These are phyloP conservation scores for Irineochytrium annulatum DNA, from an alignment of 192 early-diverging fungal genomes.

Conservation along the genomic window DNA sequence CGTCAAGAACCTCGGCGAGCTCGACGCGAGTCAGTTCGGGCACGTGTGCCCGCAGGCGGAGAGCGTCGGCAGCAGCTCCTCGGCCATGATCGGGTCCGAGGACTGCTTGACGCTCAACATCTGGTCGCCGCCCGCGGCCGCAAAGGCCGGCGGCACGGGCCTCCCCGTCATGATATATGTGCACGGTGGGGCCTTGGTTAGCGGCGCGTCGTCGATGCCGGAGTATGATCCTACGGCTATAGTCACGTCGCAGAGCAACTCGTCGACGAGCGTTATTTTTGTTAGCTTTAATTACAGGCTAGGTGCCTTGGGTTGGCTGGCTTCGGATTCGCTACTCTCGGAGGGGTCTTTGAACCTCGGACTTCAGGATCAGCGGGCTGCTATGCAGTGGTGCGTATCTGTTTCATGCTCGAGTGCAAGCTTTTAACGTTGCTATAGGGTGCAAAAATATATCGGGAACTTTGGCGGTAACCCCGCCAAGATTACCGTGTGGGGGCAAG, in stretches of 20 bases:
- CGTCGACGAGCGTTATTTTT: constrained; percentile 23
- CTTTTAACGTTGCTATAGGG: too few relatives aligned
- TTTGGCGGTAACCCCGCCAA: constrained; percentile 56
- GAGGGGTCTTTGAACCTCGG: constrained; percentile 38
- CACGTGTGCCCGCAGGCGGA: too few relatives aligned
- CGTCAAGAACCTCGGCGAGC: too few relatives aligned
- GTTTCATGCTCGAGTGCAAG: too few relatives aligned
- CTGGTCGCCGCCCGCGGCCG: constrained; percentile 22
- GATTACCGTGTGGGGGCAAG: constrained; percentile 51
- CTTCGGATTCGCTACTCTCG: constrained; percentile 18
- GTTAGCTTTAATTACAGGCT: constrained; percentile 57
- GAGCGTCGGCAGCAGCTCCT: too few relatives aligned
- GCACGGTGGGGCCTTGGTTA: constrained; percentile 53
- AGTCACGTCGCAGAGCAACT: constrained; percentile 4
- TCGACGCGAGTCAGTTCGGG: too few relatives aligned
- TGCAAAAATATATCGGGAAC: constrained; percentile 47
- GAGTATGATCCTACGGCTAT: constrained; percentile 44
- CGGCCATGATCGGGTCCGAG: too few relatives aligned
- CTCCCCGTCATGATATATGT: constrained; percentile 62
- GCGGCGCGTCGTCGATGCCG: constrained; percentile 26
- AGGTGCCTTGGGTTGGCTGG: constrained; percentile 49
- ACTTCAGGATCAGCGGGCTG: constrained; percentile 53
- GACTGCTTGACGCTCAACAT: constrained; percentile 51
- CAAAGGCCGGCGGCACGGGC: constrained; percentile 3
- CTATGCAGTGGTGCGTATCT: constrained; percentile 57